Conservation (phyloP, 305 asterid species). For the Andrographis paniculata region DNA sequence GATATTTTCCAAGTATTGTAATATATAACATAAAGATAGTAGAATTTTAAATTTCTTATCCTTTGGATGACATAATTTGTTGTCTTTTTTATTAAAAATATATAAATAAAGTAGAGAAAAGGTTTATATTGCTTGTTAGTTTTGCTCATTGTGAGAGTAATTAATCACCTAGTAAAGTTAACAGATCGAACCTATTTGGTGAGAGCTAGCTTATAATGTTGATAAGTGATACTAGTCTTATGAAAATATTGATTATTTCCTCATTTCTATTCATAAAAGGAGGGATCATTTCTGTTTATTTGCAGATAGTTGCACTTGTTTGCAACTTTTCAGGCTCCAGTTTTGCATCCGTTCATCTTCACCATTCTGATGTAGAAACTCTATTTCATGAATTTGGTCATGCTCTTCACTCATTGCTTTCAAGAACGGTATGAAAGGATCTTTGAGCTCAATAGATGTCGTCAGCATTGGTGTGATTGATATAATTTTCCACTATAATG, state of each 20-base stretch:
- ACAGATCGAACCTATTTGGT: too few species aligned
- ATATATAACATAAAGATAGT: too few species aligned
- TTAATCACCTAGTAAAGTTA: too few species aligned
- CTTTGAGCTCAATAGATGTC: too few species aligned
- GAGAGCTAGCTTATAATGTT: too few species aligned
- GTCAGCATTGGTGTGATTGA: constrained; percentile 10
- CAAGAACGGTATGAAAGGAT: constrained; percentile 92
- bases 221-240: constrained; percentile 5
- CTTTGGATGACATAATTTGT: too few species aligned
- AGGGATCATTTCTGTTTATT: constrained; percentile 18
- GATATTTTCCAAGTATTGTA: too few species aligned
- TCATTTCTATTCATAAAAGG: constrained; percentile 2
- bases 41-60: too few species aligned
- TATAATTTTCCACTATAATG: constrained; percentile 8
- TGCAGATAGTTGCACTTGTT: constrained; percentile 92
- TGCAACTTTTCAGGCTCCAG: constrained; percentile 79
- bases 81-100: too few species aligned
- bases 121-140: too few species aligned
- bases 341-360: constrained; percentile 53
- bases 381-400: constrained; percentile 98
- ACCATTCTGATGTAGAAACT: constrained; percentile 90
- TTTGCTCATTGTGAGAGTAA: too few species aligned
- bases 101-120: too few species aligned
- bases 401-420: constrained; percentile 97
- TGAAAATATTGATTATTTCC: constrained; percentile 11